These are phyloP conservation scores for Telopea speciosissima DNA, from an alignment of 177 flowering plant genomes.

Conservation along the genomic window DNA sequence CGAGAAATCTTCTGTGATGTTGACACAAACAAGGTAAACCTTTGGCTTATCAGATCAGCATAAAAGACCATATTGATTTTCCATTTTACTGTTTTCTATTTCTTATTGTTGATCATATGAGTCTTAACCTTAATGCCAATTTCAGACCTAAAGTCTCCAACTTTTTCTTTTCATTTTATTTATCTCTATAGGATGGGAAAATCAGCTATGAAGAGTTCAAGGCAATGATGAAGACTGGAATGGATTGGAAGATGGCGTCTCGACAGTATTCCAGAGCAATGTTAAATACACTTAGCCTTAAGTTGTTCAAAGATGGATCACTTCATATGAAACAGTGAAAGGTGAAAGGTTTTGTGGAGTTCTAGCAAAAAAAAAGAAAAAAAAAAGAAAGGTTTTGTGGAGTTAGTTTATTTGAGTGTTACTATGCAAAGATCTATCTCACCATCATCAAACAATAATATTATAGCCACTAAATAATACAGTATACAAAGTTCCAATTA, in stretches of 20 bases:
- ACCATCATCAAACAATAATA: too few relatives aligned
- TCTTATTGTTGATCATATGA: too few relatives aligned
- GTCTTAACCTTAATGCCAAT: too few relatives aligned
- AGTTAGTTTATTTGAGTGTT: neutral
- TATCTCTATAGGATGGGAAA: slow-evolving; percentile 57
- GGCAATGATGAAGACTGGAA: slow-evolving; percentile 69
- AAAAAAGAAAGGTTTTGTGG: too few relatives aligned
- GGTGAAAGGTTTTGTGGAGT: too few relatives aligned
- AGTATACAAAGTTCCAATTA: too few relatives aligned
- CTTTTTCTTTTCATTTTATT: neutral
- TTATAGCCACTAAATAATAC: too few relatives aligned
- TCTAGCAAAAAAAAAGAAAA: too few relatives aligned
- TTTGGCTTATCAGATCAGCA: neutral
- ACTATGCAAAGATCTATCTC: neutral
- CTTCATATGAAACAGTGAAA: slow-evolving; percentile 10
- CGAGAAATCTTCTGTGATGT: slow-evolving; percentile 64
- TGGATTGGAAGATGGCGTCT: slow-evolving; percentile 81
- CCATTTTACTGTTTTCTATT: neutral
- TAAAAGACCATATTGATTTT: too few relatives aligned
- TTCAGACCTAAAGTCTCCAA: too few relatives aligned
- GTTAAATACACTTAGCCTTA: slow-evolving; percentile 63
- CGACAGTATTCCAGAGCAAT: slow-evolving; percentile 71
- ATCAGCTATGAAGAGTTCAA: slow-evolving; percentile 68
- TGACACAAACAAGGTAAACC: slow-evolving; percentile 65
- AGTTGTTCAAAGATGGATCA: slow-evolving; percentile 44